A percentile compares a stretch with the other conserved stretches of the same genome.
Conservation (phyloP, 352 stramenopile species). For the Achlya hypogyna region DNA sequence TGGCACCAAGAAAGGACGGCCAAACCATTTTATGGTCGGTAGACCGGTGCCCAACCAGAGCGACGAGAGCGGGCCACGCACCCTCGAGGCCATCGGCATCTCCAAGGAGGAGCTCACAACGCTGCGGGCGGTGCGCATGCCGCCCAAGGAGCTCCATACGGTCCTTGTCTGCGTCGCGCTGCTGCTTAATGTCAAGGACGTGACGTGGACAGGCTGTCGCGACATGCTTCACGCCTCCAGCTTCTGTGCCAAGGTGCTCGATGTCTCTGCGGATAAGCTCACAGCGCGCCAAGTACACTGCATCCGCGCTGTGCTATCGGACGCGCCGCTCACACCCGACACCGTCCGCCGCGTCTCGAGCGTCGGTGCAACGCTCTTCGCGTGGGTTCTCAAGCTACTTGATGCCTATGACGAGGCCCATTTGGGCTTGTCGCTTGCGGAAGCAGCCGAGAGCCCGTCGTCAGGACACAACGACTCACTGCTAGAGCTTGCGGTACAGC, state of each 20-base stretch:
- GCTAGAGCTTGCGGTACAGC: not conserved
- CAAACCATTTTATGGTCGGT: conserved; percentile 60
- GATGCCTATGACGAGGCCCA: not conserved
- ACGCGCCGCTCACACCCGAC: not conserved
- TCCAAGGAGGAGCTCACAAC: conserved; percentile 57
- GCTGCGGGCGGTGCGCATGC: conserved; percentile 49
- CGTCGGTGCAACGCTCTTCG: not conserved
- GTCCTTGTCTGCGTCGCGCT: conserved; percentile 73
- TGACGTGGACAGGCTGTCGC: conserved; percentile 4
- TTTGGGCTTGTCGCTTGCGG: not conserved
- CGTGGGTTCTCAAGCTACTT: conserved; percentile 5
- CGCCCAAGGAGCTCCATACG: conserved; percentile 61
- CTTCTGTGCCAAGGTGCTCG: conserved; percentile 8
- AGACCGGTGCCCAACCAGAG: conserved; percentile 27
- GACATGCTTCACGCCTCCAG: conserved; percentile 1
- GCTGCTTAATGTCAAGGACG: conserved; percentile 30
- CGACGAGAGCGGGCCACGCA: conserved; percentile 14
- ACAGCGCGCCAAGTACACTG: not conserved
- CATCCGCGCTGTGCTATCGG: conserved; percentile 1
- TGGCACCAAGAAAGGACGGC: conserved; percentile 40
- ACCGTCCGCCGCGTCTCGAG: not conserved
- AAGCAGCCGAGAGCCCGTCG: not conserved
- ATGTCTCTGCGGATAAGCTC: not conserved
- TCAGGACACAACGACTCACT: not conserved
- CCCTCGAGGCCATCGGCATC: conserved; percentile 50